These are phyloP conservation scores for Lactarius deliciosus DNA, from an alignment of 768 basidiomycete genomes.

Conservation along the genomic window DNA sequence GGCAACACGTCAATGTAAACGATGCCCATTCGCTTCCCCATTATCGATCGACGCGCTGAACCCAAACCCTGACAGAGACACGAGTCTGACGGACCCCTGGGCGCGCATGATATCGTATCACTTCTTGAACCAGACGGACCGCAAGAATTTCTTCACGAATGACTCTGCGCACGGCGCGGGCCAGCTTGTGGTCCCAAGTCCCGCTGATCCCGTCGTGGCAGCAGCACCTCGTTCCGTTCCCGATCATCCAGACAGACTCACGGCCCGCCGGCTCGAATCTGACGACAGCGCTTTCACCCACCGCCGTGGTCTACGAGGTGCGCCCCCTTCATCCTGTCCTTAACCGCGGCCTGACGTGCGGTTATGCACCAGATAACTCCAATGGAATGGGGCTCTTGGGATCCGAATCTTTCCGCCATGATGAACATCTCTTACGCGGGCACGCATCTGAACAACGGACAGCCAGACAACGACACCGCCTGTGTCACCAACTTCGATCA, in stretches of 20 bases:
- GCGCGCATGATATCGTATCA: slow-evolving; percentile 68
- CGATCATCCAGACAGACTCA: slow-evolving; percentile 62
- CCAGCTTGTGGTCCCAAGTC: slow-evolving; percentile 64
- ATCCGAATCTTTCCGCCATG: slow-evolving; percentile 70
- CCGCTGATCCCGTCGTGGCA: slow-evolving; percentile 51
- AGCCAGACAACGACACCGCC: slow-evolving; percentile 49
- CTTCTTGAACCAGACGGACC: slow-evolving; percentile 65
- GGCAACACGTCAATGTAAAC: slow-evolving; percentile 41
- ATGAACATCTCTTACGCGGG: slow-evolving; percentile 63
- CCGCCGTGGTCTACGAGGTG: slow-evolving; percentile 61
- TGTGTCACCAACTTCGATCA: slow-evolving; percentile 80
- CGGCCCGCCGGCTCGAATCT: slow-evolving; percentile 46
- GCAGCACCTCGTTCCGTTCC: slow-evolving; percentile 56
- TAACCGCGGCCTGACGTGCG: slow-evolving; percentile 9
- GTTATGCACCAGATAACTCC: slow-evolving; percentile 48
- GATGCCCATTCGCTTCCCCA: not conserved
- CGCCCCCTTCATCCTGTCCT: slow-evolving; percentile 2
- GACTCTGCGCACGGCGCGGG: slow-evolving; percentile 68
- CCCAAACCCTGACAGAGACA: slow-evolving; percentile 44
- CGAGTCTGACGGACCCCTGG: slow-evolving; percentile 65
- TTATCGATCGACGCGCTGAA: not conserved
- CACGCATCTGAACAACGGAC: slow-evolving; percentile 58
- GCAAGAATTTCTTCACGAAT: slow-evolving; percentile 59
- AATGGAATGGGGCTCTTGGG: slow-evolving; percentile 72
- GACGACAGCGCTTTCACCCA: slow-evolving; percentile 41